phyloP scores from a whole-genome alignment of 768 basidiomycete genomes.

The Tylopilus sp. region DNA sequence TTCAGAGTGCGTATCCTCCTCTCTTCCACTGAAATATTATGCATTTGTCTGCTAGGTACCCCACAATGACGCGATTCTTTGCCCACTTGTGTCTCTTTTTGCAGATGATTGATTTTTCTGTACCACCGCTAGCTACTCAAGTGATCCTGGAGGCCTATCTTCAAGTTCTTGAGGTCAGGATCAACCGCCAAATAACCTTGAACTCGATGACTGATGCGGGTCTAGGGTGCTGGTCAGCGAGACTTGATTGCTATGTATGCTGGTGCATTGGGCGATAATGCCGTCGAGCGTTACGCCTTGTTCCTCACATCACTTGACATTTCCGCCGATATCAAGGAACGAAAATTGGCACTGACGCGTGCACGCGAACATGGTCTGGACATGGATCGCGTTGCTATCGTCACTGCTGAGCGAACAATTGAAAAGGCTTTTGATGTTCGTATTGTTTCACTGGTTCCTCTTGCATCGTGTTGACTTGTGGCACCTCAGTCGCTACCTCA shows the following conservation, averaged over 20 bases:
- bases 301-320: conserved; percentile 81
- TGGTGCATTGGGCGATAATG: conserved; percentile 84
- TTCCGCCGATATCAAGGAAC: conserved; percentile 57
- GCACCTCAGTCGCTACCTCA: conserved; percentile 46
- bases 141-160: conserved; percentile 86
- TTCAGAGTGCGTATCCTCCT: conserved; percentile 49
- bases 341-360: conserved; percentile 64
- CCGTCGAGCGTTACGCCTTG: conserved; percentile 86
- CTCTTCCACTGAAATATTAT: conserved; percentile 3
- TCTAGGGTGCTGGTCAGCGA: conserved; percentile 69
- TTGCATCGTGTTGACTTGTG: conserved; percentile 6
- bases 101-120: conserved; percentile 70
- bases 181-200: not conserved
- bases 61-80: conserved; percentile 82
- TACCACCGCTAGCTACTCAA: conserved; percentile 74
- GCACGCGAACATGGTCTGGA: conserved; percentile 86
- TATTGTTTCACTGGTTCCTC: conserved; percentile 7
- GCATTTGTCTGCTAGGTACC: conserved; percentile 44
- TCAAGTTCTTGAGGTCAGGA: conserved; percentile 73
- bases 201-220: not conserved
- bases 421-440: conserved; percentile 64
- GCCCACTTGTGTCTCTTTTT: conserved; percentile 90
- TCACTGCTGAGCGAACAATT: conserved; percentile 75
- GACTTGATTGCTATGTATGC: conserved; percentile 94
- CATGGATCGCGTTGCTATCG: conserved; percentile 71